phyloP scores from a whole-genome alignment of 2,329 filamentous ascomycete species.

The Byssochlamys sp. region DNA sequence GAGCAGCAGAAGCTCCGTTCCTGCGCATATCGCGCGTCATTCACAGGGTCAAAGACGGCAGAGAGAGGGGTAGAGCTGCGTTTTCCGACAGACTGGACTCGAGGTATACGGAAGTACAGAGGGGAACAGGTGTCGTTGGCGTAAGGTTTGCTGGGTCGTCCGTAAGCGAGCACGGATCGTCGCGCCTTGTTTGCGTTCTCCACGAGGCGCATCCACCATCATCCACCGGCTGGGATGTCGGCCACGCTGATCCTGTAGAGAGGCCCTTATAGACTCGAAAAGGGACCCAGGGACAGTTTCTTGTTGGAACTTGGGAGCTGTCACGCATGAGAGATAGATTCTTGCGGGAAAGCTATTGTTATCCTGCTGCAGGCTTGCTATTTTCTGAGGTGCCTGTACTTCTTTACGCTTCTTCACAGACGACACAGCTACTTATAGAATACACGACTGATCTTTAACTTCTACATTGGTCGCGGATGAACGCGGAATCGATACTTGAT shows the following conservation, averaged over 20 bases:
- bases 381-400: background rate
- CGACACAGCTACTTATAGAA: background rate
- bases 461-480: background rate
- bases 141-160: constrained; percentile 4
- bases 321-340: background rate
- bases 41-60: background rate
- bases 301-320: background rate
- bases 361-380: background rate
- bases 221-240: background rate
- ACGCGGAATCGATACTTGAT: background rate
- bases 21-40: background rate
- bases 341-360: background rate
- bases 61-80: background rate
- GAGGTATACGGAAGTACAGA: background rate
- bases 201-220: background rate
- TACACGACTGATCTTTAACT: background rate
- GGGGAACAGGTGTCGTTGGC: background rate
- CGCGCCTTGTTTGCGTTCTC: background rate
- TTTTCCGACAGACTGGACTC: background rate
- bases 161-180: background rate
- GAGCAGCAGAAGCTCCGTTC: background rate
- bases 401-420: background rate
- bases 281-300: background rate
- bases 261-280: background rate
- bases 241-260: background rate